Percentiles rank a stretch among this genome's conserved stretches.
phyloP scores from a whole-genome alignment of 2,329 filamentous ascomycete species.

The Fusarium buxicola region DNA sequence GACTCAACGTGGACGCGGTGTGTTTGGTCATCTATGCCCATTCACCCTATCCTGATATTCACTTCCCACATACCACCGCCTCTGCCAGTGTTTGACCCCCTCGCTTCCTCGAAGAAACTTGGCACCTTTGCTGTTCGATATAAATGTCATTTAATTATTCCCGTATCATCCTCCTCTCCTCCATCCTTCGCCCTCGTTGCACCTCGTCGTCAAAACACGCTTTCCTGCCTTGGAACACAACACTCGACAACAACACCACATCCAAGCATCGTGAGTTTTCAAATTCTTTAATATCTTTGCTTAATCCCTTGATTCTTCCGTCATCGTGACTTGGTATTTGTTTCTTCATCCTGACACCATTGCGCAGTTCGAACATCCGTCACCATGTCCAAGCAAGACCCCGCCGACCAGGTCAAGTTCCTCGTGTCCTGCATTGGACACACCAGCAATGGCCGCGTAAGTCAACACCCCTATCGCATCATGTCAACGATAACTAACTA shows the following conservation, averaged over 20 bases:
- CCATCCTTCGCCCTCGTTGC: neutral
- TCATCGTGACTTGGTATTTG: neutral
- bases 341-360: constrained; percentile 2
- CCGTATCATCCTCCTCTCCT: neutral
- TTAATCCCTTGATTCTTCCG: neutral
- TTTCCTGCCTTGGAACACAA: neutral
- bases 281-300: neutral
- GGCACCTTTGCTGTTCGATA: neutral
- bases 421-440: constrained; percentile 74
- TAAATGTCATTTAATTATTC: neutral
- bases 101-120: neutral
- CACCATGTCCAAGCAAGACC: constrained; percentile 64
- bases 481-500: constrained; percentile 1
- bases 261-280: constrained; percentile 9
- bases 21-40: constrained; percentile 12
- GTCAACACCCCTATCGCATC: constrained; percentile 15
- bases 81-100: neutral
- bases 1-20: neutral
- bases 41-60: constrained; percentile 15
- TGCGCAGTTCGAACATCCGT: constrained; percentile 31
- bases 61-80: neutral
- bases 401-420: constrained; percentile 71
- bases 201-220: constrained; percentile 3
- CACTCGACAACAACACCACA: constrained; percentile 5
- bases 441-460: constrained; percentile 69